phyloP scores from a whole-genome alignment of 371 early-diverging fungal genomes.

The Mucor saturninus region DNA sequence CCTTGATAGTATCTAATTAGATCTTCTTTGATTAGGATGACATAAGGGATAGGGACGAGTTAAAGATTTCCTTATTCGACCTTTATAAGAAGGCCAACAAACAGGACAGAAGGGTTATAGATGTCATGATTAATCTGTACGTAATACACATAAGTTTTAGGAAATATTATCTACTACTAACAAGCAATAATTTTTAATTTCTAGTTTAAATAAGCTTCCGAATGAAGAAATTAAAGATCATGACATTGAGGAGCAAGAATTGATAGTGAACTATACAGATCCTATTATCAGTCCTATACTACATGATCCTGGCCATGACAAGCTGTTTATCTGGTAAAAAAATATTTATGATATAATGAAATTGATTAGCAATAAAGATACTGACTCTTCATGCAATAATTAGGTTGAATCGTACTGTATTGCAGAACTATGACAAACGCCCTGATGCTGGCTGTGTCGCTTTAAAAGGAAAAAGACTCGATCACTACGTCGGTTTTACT shows the following conservation, averaged over 20 bases:
- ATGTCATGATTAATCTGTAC: slow-evolving; percentile 30
- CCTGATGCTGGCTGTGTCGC: slow-evolving; percentile 21
- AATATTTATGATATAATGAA: slow-evolving; percentile 28
- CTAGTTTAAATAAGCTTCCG: slow-evolving; percentile 27
- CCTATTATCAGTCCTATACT: slow-evolving; percentile 28
- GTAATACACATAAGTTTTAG: slow-evolving; percentile 28
- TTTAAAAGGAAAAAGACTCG: slow-evolving; percentile 15
- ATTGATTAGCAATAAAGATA: slow-evolving; percentile 19
- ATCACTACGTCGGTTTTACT: slow-evolving; percentile 7
- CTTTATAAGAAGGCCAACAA: slow-evolving; percentile 29
- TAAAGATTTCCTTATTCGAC: slow-evolving; percentile 25
- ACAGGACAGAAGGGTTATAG: slow-evolving; percentile 27
- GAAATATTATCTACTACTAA: slow-evolving; percentile 21
- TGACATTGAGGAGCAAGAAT: slow-evolving; percentile 26
- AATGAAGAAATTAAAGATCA: slow-evolving; percentile 26
- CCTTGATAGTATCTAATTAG: slow-evolving; percentile 30
- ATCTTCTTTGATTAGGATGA: slow-evolving; percentile 26
- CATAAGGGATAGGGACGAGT: slow-evolving; percentile 27
- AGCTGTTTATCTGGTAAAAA: slow-evolving; percentile 28
- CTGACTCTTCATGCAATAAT: slow-evolving; percentile 22
- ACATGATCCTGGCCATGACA: slow-evolving; percentile 27
- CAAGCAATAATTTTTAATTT: slow-evolving; percentile 24
- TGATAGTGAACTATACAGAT: slow-evolving; percentile 29
- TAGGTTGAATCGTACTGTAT: slow-evolving; percentile 16
- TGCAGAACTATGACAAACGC: slow-evolving; percentile 13